phyloP scores from a whole-genome alignment of 2,329 filamentous ascomycete genomes.

The Aspergillus hiratsukae region DNA sequence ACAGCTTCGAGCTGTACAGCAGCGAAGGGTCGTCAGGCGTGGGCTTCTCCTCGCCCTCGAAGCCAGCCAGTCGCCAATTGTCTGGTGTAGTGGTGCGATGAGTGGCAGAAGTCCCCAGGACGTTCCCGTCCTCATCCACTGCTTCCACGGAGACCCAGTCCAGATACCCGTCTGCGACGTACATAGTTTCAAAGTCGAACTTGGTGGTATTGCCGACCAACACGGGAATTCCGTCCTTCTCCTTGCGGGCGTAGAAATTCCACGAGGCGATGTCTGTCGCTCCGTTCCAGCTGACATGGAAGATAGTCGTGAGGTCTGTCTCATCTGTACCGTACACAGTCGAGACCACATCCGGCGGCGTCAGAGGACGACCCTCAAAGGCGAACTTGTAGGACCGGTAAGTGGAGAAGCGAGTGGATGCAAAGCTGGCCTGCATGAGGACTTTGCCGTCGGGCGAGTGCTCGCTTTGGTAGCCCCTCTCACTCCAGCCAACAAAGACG shows the following conservation, averaged over 20 bases:
- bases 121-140: conserved; percentile 20
- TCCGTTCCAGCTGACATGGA: conserved; percentile 45
- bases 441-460: conserved; percentile 30
- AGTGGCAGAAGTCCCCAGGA: conserved; percentile 25
- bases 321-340: conserved; percentile 27
- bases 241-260: conserved; percentile 27
- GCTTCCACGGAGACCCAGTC: conserved; percentile 30
- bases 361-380: conserved; percentile 31
- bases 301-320: conserved; percentile 19
- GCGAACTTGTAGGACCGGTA: conserved; percentile 40
- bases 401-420: conserved; percentile 30
- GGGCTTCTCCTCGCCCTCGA: conserved; percentile 19
- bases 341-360: conserved; percentile 30
- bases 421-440: conserved; percentile 35
- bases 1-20: conserved; percentile 12
- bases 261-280: conserved; percentile 45
- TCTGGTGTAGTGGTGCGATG: conserved; percentile 21
- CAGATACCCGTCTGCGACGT: conserved; percentile 25
- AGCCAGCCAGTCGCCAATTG: conserved; percentile 30
- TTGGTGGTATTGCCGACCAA: conserved; percentile 27
- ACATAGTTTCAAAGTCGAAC: conserved; percentile 35
- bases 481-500: conserved; percentile 35
- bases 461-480: conserved; percentile 34
- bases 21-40: conserved; percentile 25
- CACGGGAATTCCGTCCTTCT: conserved; percentile 18